Conservation (phyloP, 2,329 filamentous ascomycete species). For the Penicillium sp. region DNA sequence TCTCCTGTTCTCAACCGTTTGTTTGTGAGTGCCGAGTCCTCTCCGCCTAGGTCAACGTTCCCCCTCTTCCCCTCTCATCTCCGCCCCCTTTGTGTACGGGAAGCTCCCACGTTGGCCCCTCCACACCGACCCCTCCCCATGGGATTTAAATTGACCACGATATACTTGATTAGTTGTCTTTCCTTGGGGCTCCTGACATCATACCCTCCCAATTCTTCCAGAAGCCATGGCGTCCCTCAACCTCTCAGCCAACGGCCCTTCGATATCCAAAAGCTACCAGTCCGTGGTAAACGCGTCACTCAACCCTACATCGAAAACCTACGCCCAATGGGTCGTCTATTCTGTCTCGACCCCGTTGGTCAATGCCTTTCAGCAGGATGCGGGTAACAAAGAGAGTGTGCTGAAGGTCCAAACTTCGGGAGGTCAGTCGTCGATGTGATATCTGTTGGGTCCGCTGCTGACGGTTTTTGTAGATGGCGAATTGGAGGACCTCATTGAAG, state of each 20-base stretch:
- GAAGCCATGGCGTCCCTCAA: slow-evolving; percentile 72
- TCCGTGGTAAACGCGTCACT: slow-evolving; percentile 62
- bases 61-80: neutral
- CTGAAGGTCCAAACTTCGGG: slow-evolving; percentile 91
- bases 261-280: slow-evolving; percentile 74
- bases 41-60: slow-evolving; percentile 10
- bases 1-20: neutral
- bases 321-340: slow-evolving; percentile 91
- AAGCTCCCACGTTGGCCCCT: slow-evolving; percentile 2
- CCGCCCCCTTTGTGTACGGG: neutral
- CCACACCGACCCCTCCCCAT: neutral
- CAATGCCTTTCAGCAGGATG: slow-evolving; percentile 85
- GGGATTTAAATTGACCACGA: neutral
- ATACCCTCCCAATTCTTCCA: slow-evolving; percentile 1
- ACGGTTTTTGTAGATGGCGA: slow-evolving; percentile 70
- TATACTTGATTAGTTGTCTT: neutral
- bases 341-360: slow-evolving; percentile 87
- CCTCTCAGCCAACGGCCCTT: slow-evolving; percentile 73
- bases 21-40: neutral
- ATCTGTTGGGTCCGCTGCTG: neutral
- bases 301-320: slow-evolving; percentile 69
- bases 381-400: slow-evolving; percentile 83
- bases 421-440: slow-evolving; percentile 52
- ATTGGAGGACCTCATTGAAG: slow-evolving; percentile 82
- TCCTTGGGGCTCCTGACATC: neutral